Evolutionary conservation across 768 basidiomycete genomes (phyloP).

Genomic region (Tylopilus cervinicoccineus): DNA sequence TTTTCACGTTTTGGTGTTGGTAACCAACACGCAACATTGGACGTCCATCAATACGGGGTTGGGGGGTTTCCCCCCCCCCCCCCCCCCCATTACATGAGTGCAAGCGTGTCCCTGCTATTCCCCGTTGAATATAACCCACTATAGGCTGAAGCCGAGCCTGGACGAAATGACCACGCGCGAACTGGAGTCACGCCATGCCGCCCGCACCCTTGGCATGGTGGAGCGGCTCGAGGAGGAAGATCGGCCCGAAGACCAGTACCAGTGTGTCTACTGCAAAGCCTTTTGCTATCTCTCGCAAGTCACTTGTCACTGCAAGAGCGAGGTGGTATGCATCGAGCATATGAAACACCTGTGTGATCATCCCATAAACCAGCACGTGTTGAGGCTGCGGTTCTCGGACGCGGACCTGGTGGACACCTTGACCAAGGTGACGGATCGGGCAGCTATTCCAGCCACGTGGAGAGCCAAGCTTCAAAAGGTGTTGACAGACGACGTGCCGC

Average conservation of each 20-base stretch:
- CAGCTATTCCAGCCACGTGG: constrained; percentile 74
- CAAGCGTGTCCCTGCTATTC: constrained; percentile 12
- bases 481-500: constrained; percentile 65
- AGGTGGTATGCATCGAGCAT: constrained; percentile 86
- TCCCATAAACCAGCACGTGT: constrained; percentile 47
- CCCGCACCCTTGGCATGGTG: constrained; percentile 54
- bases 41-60: constrained; percentile 87
- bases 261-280: constrained; percentile 87
- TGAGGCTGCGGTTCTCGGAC: constrained; percentile 82
- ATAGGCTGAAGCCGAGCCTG: constrained; percentile 80
- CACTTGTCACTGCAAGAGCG: constrained; percentile 71
- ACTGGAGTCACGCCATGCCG: constrained; percentile 56
- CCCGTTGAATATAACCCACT: constrained; percentile 18
- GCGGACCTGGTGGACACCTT: constrained; percentile 68
- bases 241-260: constrained; percentile 90
- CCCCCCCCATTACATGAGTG: no score
- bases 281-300: constrained; percentile 96
- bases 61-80: no score
- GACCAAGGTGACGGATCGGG: constrained; percentile 63
- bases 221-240: constrained; percentile 79
- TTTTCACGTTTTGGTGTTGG: no score
- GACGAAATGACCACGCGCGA: constrained; percentile 90
- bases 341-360: constrained; percentile 71
- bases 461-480: constrained; percentile 61
- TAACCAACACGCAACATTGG: constrained; percentile 97